A percentile compares a stretch with the other conserved stretches of the same genome.
These are phyloP conservation scores for Lepidium didymum DNA, from an alignment of 345 rosid species.

Conservation along the genomic window DNA sequence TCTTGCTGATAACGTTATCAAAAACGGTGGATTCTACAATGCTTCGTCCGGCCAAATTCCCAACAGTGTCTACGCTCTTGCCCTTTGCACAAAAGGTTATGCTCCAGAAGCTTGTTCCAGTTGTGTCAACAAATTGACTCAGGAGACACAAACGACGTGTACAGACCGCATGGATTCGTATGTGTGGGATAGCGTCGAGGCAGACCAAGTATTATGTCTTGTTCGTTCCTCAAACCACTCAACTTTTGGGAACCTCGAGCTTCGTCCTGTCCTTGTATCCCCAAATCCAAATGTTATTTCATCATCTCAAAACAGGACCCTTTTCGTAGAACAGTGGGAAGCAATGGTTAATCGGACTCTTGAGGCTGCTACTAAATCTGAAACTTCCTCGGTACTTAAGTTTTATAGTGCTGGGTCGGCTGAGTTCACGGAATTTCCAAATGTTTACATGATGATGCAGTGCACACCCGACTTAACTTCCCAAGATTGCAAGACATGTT, in stretches of 20 bases:
- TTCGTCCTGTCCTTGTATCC: not conserved
- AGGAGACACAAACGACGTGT: not conserved
- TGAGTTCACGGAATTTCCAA: not conserved
- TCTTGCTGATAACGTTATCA: conserved; percentile 9
- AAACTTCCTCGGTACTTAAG: conserved; percentile 14
- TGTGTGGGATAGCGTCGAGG: not conserved
- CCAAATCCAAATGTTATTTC: not conserved
- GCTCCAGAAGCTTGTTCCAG: conserved; percentile 5
- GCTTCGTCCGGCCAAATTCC: conserved; percentile 11
- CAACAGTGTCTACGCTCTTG: conserved; percentile 21
- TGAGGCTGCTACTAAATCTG: not conserved
- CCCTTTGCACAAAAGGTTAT: conserved; percentile 28
- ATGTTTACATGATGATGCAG: conserved; percentile 25
- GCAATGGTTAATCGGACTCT: not conserved
- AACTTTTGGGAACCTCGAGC: conserved; percentile 14
- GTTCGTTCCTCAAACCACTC: conserved; percentile 27
- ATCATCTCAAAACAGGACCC: not conserved
- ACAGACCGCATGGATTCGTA: conserved; percentile 22
- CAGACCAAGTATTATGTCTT: conserved; percentile 12
- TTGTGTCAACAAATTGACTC: not conserved
- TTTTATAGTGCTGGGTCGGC: conserved; percentile 20
- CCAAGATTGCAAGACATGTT: conserved; percentile 9
- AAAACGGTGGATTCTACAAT: conserved; percentile 10
- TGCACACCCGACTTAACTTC: conserved; percentile 5
- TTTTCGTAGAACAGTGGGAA: conserved; percentile 25